These are phyloP conservation scores for Psophocarpus tetragonolobus DNA, from an alignment of 306 rosid species.

Conservation along the genomic window DNA sequence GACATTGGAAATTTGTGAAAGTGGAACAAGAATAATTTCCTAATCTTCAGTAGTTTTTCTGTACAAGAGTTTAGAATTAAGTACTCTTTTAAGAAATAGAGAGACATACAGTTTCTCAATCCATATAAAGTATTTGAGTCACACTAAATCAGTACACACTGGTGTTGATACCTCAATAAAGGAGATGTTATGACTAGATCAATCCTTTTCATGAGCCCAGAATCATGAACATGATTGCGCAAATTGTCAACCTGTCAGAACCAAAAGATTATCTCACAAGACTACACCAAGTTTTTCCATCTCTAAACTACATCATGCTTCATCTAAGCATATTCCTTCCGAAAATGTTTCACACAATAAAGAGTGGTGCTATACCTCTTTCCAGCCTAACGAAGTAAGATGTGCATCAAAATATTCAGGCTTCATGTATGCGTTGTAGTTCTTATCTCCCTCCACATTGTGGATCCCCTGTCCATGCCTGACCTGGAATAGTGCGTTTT, in stretches of 20 bases:
- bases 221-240: conserved; percentile 36
- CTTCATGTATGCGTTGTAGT: conserved; percentile 54
- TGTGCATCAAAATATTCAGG: conserved; percentile 73
- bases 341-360: conserved; percentile 1
- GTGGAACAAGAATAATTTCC: not conserved
- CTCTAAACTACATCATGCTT: not conserved
- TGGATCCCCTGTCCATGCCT: conserved; percentile 92
- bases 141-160: not conserved
- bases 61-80: not conserved
- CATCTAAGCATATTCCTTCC: conserved; percentile 1
- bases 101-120: not conserved
- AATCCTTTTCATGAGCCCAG: conserved; percentile 39
- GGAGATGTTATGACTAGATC: conserved; percentile 43
- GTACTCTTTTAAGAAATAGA: not conserved
- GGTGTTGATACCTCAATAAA: conserved; percentile 37
- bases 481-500: conserved; percentile 50
- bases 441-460: conserved; percentile 76
- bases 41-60: not conserved
- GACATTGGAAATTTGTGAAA: not conserved
- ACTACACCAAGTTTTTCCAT: not conserved
- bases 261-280: conserved; percentile 5
- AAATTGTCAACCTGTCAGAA: conserved; percentile 40
- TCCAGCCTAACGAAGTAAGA: conserved; percentile 78
- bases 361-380: conserved; percentile 54
- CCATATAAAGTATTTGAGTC: not conserved